Percentiles rank a stretch among this genome's conserved stretches.
Evolutionary conservation across 1,284 basidiomycete species (phyloP).

Genomic region (Gomphus bonarii): DNA sequence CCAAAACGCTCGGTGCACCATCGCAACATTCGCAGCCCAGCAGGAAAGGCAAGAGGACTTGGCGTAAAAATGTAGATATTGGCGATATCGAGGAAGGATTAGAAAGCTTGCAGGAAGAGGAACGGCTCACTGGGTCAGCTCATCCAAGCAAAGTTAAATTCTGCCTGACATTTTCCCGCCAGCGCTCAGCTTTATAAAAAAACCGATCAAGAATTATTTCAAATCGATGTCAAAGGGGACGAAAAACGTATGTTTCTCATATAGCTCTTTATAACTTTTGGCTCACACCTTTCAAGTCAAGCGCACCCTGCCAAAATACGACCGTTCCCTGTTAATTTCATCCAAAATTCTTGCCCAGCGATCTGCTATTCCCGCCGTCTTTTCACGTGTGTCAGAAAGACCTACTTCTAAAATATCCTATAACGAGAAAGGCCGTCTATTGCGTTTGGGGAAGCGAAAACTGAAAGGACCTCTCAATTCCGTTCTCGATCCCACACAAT

Average conservation of each 20-base stretch:
- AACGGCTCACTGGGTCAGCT: slow-evolving; percentile 65
- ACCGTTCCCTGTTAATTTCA: slow-evolving; percentile 52
- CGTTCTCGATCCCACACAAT: slow-evolving; percentile 53
- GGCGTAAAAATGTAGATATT: slow-evolving; percentile 88
- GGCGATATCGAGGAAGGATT: slow-evolving; percentile 64
- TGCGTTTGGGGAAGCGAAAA: slow-evolving; percentile 62
- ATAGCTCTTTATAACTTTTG: neutral
- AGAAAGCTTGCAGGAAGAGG: slow-evolving; percentile 67
- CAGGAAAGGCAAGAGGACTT: slow-evolving; percentile 83
- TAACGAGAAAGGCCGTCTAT: slow-evolving; percentile 65
- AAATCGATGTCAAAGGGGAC: slow-evolving; percentile 72
- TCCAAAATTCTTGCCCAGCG: slow-evolving; percentile 77
- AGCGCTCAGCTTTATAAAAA: slow-evolving; percentile 54
- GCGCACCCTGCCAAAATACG: slow-evolving; percentile 43
- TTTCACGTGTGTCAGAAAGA: slow-evolving; percentile 36
- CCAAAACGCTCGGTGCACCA: slow-evolving; percentile 40
- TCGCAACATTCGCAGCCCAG: slow-evolving; percentile 63
- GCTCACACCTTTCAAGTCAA: slow-evolving; percentile 34
- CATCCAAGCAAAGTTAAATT: neutral
- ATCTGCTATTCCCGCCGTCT: slow-evolving; percentile 77
- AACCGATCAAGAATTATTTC: slow-evolving; percentile 65
- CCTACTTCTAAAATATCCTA: slow-evolving; percentile 29
- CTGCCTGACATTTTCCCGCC: slow-evolving; percentile 6
- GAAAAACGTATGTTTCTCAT: slow-evolving; percentile 43
- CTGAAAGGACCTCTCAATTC: slow-evolving; percentile 62